Evolutionary conservation across 2,329 filamentous ascomycete species (phyloP).

Genomic region (Uncinocarpus reesii): DNA sequence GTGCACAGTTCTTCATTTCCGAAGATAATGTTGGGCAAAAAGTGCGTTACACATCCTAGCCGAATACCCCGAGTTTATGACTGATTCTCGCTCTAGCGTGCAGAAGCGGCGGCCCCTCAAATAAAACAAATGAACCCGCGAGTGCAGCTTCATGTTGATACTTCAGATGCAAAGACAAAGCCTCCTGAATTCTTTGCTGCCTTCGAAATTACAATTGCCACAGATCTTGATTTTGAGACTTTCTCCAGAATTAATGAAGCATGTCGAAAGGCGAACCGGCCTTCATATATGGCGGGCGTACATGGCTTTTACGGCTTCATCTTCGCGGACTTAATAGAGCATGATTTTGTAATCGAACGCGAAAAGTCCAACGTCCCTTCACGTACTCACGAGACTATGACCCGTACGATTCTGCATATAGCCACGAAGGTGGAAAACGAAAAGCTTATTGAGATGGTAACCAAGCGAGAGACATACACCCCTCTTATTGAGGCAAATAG

Average conservation of each 20-base stretch:
- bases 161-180: slow-evolving; percentile 56
- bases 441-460: slow-evolving; percentile 73
- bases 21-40: slow-evolving; percentile 66
- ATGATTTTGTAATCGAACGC: slow-evolving; percentile 82
- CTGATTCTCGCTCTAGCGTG: slow-evolving; percentile 46
- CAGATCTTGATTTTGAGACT: slow-evolving; percentile 66
- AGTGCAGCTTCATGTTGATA: slow-evolving; percentile 64
- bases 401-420: slow-evolving; percentile 62
- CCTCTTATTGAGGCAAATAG: slow-evolving; percentile 78
- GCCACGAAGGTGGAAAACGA: slow-evolving; percentile 59
- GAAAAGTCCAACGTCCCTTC: slow-evolving; percentile 63
- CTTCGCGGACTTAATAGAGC: slow-evolving; percentile 83
- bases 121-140: slow-evolving; percentile 82
- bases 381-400: slow-evolving; percentile 60
- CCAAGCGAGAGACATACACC: slow-evolving; percentile 82
- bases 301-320: slow-evolving; percentile 92
- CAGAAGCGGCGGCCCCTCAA: slow-evolving; percentile 64
- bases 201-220: slow-evolving; percentile 83
- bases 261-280: slow-evolving; percentile 63
- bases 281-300: slow-evolving; percentile 80
- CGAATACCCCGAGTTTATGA: background rate
- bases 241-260: slow-evolving; percentile 75
- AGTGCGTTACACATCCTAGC: slow-evolving; percentile 30
- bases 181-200: slow-evolving; percentile 61
- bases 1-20: slow-evolving; percentile 71